Percentiles rank a stretch among this genome's conserved stretches.
These are phyloP conservation scores for Saccharomycopsis fibuligera DNA, from an alignment of 805 yeast genomes.

Conservation along the genomic window DNA sequence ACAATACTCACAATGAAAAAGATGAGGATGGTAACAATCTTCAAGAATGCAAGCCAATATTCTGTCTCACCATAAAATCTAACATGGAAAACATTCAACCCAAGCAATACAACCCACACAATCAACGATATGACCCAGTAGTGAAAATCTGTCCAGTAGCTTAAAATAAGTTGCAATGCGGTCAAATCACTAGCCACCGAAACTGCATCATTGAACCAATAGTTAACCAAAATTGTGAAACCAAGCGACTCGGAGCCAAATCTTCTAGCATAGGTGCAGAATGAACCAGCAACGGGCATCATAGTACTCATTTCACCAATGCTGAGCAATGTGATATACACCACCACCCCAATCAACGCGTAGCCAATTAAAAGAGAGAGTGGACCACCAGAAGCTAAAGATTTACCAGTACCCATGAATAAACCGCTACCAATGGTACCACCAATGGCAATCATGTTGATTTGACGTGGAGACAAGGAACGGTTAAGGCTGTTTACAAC, in stretches of 20 bases:
- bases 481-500: slow-evolving; percentile 16
- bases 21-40: slow-evolving; percentile 49
- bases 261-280: slow-evolving; percentile 60
- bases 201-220: slow-evolving; percentile 75
- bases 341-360: slow-evolving; percentile 42
- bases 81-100: slow-evolving; percentile 44
- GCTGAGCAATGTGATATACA: slow-evolving; percentile 51
- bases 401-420: slow-evolving; percentile 47
- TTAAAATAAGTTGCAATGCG: slow-evolving; percentile 47
- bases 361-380: slow-evolving; percentile 46
- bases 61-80: slow-evolving; percentile 58
- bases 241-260: slow-evolving; percentile 66
- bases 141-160: slow-evolving; percentile 57
- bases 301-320: slow-evolving; percentile 79
- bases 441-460: slow-evolving; percentile 60
- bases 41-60: slow-evolving; percentile 50
- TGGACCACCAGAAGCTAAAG: slow-evolving; percentile 46
- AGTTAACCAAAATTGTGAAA: slow-evolving; percentile 65
- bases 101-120: slow-evolving; percentile 45
- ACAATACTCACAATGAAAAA: slow-evolving; percentile 52
- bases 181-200: slow-evolving; percentile 72
- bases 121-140: slow-evolving; percentile 47
- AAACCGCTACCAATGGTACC: slow-evolving; percentile 55
- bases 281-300: slow-evolving; percentile 58
- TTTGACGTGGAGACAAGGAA: slow-evolving; percentile 31